phyloP scores from a whole-genome alignment of 208 protist genomes.

The Zelonia costaricensis region DNA sequence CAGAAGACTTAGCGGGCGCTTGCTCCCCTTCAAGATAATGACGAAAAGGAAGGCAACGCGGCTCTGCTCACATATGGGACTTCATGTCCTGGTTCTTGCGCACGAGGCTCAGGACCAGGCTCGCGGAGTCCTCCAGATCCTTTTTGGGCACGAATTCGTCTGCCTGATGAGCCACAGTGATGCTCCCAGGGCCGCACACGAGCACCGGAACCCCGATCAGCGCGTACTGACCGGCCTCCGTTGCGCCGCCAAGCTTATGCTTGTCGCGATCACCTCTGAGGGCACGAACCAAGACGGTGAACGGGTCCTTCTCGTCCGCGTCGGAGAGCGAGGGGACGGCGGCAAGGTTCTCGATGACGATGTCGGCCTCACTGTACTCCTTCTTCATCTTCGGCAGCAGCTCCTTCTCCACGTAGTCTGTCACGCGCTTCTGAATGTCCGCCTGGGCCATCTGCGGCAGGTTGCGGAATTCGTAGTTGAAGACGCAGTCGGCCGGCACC shows the following conservation, averaged over 20 bases:
- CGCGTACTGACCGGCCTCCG: conserved; percentile 53
- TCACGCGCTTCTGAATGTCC: conserved; percentile 36
- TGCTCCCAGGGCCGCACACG: conserved; percentile 50
- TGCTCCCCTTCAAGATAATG: no score
- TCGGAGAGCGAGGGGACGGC: conserved; percentile 21
- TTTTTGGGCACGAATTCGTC: conserved; percentile 59
- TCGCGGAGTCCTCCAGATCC: conserved; percentile 42
- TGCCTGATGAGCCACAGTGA: conserved; percentile 48
- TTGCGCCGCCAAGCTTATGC: conserved; percentile 40
- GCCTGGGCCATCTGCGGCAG: conserved; percentile 25
- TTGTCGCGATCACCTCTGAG: conserved; percentile 37
- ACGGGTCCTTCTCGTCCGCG: conserved; percentile 39
- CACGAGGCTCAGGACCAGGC: conserved; percentile 31
- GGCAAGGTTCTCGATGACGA: conserved; percentile 34
- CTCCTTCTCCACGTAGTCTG: conserved; percentile 28
- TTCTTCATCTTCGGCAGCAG: conserved; percentile 49
- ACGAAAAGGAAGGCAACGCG: no score
- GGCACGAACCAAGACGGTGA: conserved; percentile 33
- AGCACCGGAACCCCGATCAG: conserved; percentile 54
- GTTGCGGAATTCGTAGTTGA: conserved; percentile 54
- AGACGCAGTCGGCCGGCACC: conserved; percentile 39
- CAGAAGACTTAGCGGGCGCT: no score
- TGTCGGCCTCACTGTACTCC: conserved; percentile 28
- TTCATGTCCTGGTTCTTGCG: conserved; percentile 34
- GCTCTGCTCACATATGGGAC: conserved; percentile 26